Conservation (phyloP, 1,284 basidiomycete species). For the Apiotrichum veenhuisii region DNA sequence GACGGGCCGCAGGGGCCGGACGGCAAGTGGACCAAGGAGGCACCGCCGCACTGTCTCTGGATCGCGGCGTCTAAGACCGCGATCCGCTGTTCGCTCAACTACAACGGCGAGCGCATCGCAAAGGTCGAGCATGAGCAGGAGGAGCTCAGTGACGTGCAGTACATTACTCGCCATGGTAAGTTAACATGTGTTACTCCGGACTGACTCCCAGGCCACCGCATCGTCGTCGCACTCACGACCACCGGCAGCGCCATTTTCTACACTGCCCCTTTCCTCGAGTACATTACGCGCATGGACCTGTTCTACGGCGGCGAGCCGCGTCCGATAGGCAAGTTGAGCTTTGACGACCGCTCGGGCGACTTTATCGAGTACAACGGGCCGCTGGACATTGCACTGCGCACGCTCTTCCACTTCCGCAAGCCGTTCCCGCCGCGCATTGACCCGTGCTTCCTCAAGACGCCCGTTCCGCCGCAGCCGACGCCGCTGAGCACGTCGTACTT, state of each 20-base stretch:
- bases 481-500: constrained; percentile 35
- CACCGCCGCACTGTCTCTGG: constrained; percentile 52
- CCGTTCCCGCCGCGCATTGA: constrained; percentile 46
- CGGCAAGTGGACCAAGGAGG: constrained; percentile 31
- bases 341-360: constrained; percentile 49
- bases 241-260: constrained; percentile 59
- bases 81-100: constrained; percentile 48
- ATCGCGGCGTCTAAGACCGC: constrained; percentile 43
- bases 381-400: constrained; percentile 46
- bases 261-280: constrained; percentile 59
- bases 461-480: constrained; percentile 40
- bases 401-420: constrained; percentile 50
- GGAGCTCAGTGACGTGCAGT: constrained; percentile 56
- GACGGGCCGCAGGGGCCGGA: constrained; percentile 17
- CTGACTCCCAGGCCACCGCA: constrained; percentile 46
- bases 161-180: constrained; percentile 61
- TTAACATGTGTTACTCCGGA: constrained; percentile 8
- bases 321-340: constrained; percentile 37
- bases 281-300: constrained; percentile 41
- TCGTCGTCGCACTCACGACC: constrained; percentile 63
- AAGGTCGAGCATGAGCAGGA: constrained; percentile 54
- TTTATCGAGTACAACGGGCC: constrained; percentile 46
- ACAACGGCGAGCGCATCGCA: constrained; percentile 49
- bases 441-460: constrained; percentile 33
- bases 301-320: constrained; percentile 34